Conservation (phyloP, 495 filamentous ascomycete genomes). For the Talaromyces nanjingensis region DNA sequence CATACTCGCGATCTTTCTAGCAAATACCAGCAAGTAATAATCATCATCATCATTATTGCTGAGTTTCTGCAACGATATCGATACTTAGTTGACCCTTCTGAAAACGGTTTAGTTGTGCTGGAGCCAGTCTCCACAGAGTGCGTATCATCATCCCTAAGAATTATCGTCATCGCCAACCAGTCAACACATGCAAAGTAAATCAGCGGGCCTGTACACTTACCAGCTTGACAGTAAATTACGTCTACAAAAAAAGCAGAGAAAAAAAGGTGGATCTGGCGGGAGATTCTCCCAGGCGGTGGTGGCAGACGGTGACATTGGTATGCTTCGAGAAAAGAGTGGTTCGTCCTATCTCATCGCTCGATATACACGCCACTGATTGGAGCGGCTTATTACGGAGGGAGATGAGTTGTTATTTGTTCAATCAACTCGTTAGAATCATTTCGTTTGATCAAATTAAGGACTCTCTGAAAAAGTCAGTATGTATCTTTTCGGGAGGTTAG, state of each 20-base stretch:
- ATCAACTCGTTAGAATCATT: background rate
- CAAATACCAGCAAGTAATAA: background rate
- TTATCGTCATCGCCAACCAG: slow-evolving; percentile 30
- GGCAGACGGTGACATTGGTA: background rate
- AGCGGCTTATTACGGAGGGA: background rate
- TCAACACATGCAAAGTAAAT: background rate
- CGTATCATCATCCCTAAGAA: slow-evolving; percentile 30
- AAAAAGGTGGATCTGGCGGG: slow-evolving; percentile 11
- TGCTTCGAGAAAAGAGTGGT: background rate
- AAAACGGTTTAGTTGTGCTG: slow-evolving; percentile 1
- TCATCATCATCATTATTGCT: slow-evolving; percentile 1
- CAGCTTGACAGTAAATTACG: slow-evolving; percentile 1
- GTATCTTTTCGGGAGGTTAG: background rate
- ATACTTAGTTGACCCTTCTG: background rate
- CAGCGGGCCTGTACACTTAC: background rate
- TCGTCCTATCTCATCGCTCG: background rate
- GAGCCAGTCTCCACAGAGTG: background rate
- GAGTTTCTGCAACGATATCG: background rate
- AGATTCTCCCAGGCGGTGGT: slow-evolving; percentile 1
- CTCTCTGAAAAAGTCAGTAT: background rate
- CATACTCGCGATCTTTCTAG: background rate
- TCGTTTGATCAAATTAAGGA: background rate
- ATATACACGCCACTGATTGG: background rate
- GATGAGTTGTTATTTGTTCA: background rate
- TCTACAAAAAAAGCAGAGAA: background rate